Base-by-base conservation (phyloP, 805 yeast species). In the Hanseniaspora hatyaiensis region DNA sequence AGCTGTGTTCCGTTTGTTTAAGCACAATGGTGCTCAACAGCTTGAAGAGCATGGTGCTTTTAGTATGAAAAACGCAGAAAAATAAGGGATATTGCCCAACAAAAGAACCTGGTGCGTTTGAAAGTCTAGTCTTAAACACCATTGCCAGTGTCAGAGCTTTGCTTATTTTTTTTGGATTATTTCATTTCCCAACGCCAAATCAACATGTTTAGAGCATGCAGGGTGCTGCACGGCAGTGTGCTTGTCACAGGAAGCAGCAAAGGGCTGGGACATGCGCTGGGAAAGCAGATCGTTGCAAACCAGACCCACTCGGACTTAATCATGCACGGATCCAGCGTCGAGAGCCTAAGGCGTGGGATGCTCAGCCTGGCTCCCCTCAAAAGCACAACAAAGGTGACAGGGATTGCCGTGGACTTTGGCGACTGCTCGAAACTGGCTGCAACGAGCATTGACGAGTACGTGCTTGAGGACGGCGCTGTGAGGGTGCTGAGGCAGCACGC, bases 181-280 rank as follows among this genome's bases (percentile, higher is more conserved):
- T 8, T 11, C 29, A 26, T 26, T 26, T 8, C 29, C 6, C 6
- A 26, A 26, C 6, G 29, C 22, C 19, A 40, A 19, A 24, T 13
- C 16, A 23, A 52, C 6, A 42, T 42, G 40, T 34, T 42, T 15
- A 22, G 30, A 12, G 9, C 2, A n/a, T 20, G 13, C 19, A 12
- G n/a, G 2, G 15, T 33, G 15, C 18, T 34, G 4, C 13, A 29
- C 22, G 23, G 19, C 20, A 18, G 32, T 8, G 20, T 64, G 2
- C 54, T 69, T 3, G 52, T 69, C n/a, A 62, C 70, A 1, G 74
- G 75, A 12, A 69, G 69, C 18, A 65, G 69, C 19, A 59, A 68
- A 48, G 73, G 73, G 3, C 64, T 70, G 42, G 74, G 74, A 5
- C 58, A 59, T 15, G 59, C 57, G 1, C 52, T 68, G 6, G 62